Percentiles rank a stretch among this genome's conserved stretches.
phyloP scores from a whole-genome alignment of 768 basidiomycete genomes.

The Cubamyces sp. region DNA sequence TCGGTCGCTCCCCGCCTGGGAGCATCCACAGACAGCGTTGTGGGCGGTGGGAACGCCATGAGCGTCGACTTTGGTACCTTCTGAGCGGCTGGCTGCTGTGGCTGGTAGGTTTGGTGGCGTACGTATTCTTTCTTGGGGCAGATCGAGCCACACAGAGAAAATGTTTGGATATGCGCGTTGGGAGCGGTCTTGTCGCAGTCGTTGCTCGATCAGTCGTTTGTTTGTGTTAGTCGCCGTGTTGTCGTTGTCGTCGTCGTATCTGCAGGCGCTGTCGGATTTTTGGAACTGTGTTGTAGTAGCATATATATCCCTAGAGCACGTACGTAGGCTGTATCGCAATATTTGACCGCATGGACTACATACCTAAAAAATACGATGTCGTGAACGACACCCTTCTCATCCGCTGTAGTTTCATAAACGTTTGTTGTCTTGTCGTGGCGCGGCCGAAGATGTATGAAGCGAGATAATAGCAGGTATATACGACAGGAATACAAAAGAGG shows the following conservation, averaged over 20 bases:
- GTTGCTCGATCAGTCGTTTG: background rate
- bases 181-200: background rate
- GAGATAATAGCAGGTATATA: background rate
- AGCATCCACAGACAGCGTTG: background rate
- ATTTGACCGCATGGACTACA: conserved; percentile 1
- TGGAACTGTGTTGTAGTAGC: conserved; percentile 23
- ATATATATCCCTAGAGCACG: conserved; percentile 23
- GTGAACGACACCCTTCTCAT: too few species aligned
- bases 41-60: conserved; percentile 20
- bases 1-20: conserved; percentile 35
- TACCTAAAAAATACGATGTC: background rate
- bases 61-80: conserved; percentile 23
- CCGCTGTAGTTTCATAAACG: too few species aligned
- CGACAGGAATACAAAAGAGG: background rate
- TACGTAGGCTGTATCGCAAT: conserved; percentile 13
- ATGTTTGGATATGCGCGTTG: conserved; percentile 3
- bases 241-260: conserved; percentile 6
- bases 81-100: background rate
- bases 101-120: too few species aligned
- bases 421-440: too few species aligned
- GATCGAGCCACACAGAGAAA: background rate
- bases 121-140: too few species aligned
- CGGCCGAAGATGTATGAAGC: background rate
- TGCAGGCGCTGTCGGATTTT: conserved; percentile 16
- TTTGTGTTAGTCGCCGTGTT: background rate